A percentile compares a stretch with the other conserved stretches of the same genome.
Conservation (phyloP, 345 rosid genomes). For the Erodium maritimum region DNA sequence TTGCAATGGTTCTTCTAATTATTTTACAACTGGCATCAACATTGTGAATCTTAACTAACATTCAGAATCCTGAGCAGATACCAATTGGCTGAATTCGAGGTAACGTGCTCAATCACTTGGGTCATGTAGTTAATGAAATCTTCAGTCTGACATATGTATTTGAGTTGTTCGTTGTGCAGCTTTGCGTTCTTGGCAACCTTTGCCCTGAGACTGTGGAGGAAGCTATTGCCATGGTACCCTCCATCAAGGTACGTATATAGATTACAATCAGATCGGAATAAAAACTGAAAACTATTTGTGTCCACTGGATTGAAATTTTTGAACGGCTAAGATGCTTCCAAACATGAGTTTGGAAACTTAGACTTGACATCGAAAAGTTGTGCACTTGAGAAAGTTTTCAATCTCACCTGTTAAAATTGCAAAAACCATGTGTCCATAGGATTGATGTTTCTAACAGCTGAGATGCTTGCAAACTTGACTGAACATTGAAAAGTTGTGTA, state of each 20-base stretch:
- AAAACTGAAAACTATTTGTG: too few species aligned
- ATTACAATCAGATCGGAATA: too few species aligned
- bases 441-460: too few species aligned
- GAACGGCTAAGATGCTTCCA: too few species aligned
- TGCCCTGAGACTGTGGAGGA: slow-evolving; percentile 97
- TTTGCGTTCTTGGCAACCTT: slow-evolving; percentile 93
- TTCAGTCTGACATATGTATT: background rate
- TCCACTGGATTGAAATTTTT: too few species aligned
- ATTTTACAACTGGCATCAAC: background rate
- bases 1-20: background rate
- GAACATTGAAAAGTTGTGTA: too few species aligned
- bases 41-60: slow-evolving; percentile 35
- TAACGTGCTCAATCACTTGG: slow-evolving; percentile 12
- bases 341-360: too few species aligned
- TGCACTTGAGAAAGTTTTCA: too few species aligned
- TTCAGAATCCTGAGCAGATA: slow-evolving; percentile 73
- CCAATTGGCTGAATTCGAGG: slow-evolving; percentile 93
- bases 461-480: too few species aligned
- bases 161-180: slow-evolving; percentile 32
- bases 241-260: slow-evolving; percentile 52
- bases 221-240: slow-evolving; percentile 96
- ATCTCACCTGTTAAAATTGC: too few species aligned
- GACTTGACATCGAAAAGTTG: too few species aligned
- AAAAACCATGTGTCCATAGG: too few species aligned
- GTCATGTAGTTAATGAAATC: background rate